Base-by-base conservation (phyloP, 768 basidiomycete species). In the Trametes elegans region DNA sequence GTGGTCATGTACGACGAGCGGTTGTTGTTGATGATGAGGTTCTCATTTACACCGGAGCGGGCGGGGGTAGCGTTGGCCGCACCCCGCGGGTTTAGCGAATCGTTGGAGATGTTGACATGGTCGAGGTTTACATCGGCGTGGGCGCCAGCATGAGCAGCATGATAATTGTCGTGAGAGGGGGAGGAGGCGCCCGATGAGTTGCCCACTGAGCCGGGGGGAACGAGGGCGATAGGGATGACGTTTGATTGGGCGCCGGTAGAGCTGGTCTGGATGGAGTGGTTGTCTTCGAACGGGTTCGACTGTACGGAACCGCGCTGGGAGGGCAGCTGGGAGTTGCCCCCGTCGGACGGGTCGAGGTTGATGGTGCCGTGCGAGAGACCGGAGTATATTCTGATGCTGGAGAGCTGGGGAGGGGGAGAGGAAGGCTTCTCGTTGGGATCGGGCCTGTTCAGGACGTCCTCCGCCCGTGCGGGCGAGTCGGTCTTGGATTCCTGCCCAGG, bases 181-280 rank as follows among this genome's bases (percentile, higher is more conserved):
- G 52, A 28, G 34, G 41, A 35, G 29, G 57, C 32, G 39, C 52
- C 51, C 73, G 76, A 29, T 35, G 51, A 53, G 51, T 53, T 35
- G 72, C 57, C 59, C 19, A 70, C 67, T 10, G 79, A 76, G 19
- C 81, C 81, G 16, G 87, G 81, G 21, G 85, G 72, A 31, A 92
- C 85, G 38, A 92, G 76, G 11, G 90, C 90, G 56, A 93, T 92
- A 57, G 90, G 90, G 54, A 93, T 93, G 60, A 91, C 90, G 62
- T 93, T 93, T 21, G 90, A 88, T 65, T 88, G 85, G 13, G 89
- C 86, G 39, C 82, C 79, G n/a, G 85, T 82, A 9, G 80, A 79
- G 0, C 75, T 74, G 26, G 90, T 93, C 70, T 89, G 87, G 55
- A 93, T 93, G 34, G 90, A 92, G 43, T 87, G 82, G 24, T 70